Base-by-base conservation (phyloP, 305 asterid species). In the Rubia occidens region DNA sequence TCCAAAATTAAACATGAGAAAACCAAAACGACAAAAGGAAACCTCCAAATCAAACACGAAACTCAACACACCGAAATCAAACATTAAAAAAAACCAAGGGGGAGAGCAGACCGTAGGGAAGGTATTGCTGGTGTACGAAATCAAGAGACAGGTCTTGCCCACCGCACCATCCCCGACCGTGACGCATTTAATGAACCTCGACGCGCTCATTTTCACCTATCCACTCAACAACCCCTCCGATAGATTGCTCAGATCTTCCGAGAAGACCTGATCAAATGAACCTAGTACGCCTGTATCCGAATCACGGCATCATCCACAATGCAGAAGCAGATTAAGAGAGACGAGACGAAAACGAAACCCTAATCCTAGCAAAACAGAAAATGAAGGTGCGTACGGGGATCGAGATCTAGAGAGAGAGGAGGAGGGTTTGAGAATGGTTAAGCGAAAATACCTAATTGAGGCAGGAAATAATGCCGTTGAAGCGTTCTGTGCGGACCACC, bases 81-180 rank as follows among this genome's bases (percentile, higher is more conserved):
- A 45, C 53, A 45, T 2, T 45, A 44, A 44, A 45, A 47, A 43
- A 66, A 11, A 60, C 13, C 10, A 13, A 14, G 4, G 17, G 51
- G 11, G 35, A 51, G 21, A 39, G 55, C 71, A 3, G 24, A 82
- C 85, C 83, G 85, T 82, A 59, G 85, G 85, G 32, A 81, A 81
- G 66, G 85, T 82, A 65, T 78, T 82, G 81, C 85, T 82, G 69
- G 85, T 82, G 72, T 81, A 81, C 49, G 83, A 81, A 78, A 81
- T 81, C 83, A 81, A 76, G 74, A 81, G 83, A 72, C 85, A 81
- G 2, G 85, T 82, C 73, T 82, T 82, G 24, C 85, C 85, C 59
- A 82, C 85, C 26, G 85, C 85, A 72, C 85, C 85, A 74, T 82
- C 85, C 72, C 85, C 85, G 11, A 82, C 85, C 49, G 85, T 82